Evolutionary conservation across 2,329 filamentous ascomycete species (phyloP).

Genomic region (Helotiales sp.): DNA sequence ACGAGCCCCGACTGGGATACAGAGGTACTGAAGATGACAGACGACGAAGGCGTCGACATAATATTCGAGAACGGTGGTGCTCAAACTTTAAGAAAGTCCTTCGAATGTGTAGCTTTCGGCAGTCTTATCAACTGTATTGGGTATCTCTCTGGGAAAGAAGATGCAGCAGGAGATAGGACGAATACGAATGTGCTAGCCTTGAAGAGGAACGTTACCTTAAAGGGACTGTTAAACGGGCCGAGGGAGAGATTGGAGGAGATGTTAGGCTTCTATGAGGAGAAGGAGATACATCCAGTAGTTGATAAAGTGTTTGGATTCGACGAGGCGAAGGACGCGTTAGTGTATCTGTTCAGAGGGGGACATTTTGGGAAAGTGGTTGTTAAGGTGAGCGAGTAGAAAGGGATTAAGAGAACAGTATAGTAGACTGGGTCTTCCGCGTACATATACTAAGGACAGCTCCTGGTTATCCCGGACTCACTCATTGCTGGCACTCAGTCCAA

Average conservation of each 20-base stretch:
- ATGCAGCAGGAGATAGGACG: conserved; percentile 51
- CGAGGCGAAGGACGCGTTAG: conserved; percentile 46
- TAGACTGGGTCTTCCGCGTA: no score
- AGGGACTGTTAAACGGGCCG: conserved; percentile 63
- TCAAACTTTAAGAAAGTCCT: conserved; percentile 51
- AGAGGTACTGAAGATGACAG: conserved; percentile 47
- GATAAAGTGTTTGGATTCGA: conserved; percentile 48
- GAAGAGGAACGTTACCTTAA: conserved; percentile 45
- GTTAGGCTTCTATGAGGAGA: conserved; percentile 45
- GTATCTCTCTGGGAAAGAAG: conserved; percentile 53
- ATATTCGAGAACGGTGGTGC: conserved; percentile 57
- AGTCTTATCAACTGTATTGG: conserved; percentile 54
- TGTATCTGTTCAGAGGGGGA: conserved; percentile 48
- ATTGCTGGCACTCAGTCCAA: no score
- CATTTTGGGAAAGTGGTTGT: conserved; percentile 48
- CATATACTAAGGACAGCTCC: no score
- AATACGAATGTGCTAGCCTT: conserved; percentile 58
- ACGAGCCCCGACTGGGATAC: conserved; percentile 53
- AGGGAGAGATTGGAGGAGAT: conserved; percentile 55
- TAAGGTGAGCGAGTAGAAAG: conserved; percentile 6
- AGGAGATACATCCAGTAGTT: conserved; percentile 48
- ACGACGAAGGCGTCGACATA: conserved; percentile 49
- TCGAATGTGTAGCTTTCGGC: conserved; percentile 54
- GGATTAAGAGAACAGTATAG: no score
- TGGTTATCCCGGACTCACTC: no score